These are phyloP conservation scores for Sungouiozyma intestinalis DNA, from an alignment of 805 yeast genomes.

Conservation along the genomic window DNA sequence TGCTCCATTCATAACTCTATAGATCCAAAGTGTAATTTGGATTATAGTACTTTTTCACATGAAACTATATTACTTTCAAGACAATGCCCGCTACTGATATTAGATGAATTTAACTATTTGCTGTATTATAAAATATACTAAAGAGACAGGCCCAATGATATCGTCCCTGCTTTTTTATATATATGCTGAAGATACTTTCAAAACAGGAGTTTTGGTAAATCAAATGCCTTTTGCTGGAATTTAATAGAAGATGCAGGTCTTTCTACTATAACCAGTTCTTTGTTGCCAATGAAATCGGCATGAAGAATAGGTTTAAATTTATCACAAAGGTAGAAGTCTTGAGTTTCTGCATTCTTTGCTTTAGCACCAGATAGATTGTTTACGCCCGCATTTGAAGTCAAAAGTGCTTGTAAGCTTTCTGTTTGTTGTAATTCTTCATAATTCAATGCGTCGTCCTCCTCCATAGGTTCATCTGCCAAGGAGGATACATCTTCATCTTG, in stretches of 20 bases:
- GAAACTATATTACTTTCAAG: no score
- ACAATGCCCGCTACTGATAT: no score
- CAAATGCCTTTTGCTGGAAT: constrained; percentile 50
- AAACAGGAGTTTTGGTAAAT: constrained; percentile 44
- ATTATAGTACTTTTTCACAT: no score
- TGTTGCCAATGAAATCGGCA: constrained; percentile 42
- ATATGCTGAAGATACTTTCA: no score
- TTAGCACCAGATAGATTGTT: not conserved
- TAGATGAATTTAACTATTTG: no score
- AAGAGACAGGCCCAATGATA: no score
- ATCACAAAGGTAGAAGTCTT: constrained; percentile 61
- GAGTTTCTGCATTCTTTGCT: constrained; percentile 13
- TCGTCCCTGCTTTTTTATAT: no score
- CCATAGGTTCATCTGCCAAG: constrained; percentile 27
- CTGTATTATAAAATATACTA: no score
- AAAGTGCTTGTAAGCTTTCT: not conserved
- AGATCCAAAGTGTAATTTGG: no score
- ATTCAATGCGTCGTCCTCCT: constrained; percentile 3
- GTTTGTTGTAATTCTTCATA: not conserved
- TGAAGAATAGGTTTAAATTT: constrained; percentile 55
- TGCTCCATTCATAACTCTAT: no score
- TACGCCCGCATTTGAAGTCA: not conserved
- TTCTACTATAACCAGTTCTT: constrained; percentile 65
- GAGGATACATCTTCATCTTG: constrained; percentile 30
- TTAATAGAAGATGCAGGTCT: constrained; percentile 54